phyloP scores from a whole-genome alignment of 139 green algal species.

The Astrephomene gubernaculifera region DNA sequence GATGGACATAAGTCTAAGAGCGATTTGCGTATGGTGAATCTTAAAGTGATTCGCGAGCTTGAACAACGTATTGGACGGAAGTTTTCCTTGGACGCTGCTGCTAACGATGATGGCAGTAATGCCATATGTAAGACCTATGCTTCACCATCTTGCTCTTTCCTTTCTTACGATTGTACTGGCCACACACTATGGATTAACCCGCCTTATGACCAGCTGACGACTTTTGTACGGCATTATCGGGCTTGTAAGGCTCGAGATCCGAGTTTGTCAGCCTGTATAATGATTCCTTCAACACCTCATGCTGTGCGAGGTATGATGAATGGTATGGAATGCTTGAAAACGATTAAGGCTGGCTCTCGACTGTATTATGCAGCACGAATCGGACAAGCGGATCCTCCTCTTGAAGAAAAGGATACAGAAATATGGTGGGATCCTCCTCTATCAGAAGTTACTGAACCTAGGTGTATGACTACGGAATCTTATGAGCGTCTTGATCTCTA shows the following conservation, averaged over 20 bases:
- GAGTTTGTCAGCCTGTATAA: not conserved
- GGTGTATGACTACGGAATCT: not conserved
- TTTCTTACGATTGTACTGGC: not conserved
- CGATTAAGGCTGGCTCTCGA: not conserved
- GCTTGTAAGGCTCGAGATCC: not conserved
- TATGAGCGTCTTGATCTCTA: not conserved
- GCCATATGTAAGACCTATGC: not conserved
- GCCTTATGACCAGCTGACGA: not conserved
- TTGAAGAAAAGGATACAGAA: not conserved
- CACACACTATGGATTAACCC: conserved; percentile 18
- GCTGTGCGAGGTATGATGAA: not conserved
- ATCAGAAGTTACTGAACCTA: not conserved
- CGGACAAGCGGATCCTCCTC: not conserved
- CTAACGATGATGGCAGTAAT: not conserved
- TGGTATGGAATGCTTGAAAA: not conserved
- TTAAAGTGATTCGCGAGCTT: too few species aligned
- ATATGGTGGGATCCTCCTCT: not conserved
- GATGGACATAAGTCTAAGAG: too few species aligned
- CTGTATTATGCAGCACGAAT: not conserved
- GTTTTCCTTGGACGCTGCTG: not conserved
- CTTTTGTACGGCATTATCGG: not conserved
- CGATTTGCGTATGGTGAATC: too few species aligned
- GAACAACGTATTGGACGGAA: not conserved
- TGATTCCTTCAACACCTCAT: not conserved
- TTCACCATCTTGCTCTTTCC: not conserved